A percentile compares a stretch with the other conserved stretches of the same genome.
phyloP scores from a whole-genome alignment of 805 yeast species.

The Wickerhamomyces bovis region DNA sequence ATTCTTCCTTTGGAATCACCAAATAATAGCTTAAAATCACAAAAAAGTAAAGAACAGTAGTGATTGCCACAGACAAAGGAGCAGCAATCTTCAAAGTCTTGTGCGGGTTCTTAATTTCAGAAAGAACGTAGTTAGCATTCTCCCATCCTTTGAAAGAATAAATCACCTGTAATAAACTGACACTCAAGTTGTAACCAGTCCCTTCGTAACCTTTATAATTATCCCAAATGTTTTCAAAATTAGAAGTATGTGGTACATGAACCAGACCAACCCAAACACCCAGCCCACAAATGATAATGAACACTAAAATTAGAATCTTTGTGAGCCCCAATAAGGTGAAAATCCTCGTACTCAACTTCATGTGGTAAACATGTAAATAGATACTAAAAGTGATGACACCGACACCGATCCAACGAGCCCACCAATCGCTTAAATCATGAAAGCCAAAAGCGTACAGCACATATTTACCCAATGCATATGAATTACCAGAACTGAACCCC shows the following conservation, averaged over 20 bases:
- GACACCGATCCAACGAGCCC: constrained; percentile 44
- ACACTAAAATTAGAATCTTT: constrained; percentile 43
- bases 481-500: constrained; percentile 58
- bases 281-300: constrained; percentile 44
- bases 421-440: constrained; percentile 28
- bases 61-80: constrained; percentile 47
- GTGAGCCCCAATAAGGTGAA: constrained; percentile 50
- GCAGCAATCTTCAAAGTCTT: constrained; percentile 55
- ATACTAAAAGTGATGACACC: constrained; percentile 40
- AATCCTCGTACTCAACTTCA: constrained; percentile 43
- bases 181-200: constrained; percentile 42
- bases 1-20: constrained; percentile 38
- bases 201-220: constrained; percentile 37
- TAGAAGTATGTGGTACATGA: constrained; percentile 22
- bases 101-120: constrained; percentile 51
- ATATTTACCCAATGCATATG: constrained; percentile 61
- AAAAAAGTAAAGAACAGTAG: constrained; percentile 47
- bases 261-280: constrained; percentile 32
- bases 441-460: constrained; percentile 38
- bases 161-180: constrained; percentile 52
- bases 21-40: constrained; percentile 51
- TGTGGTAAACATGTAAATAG: constrained; percentile 42
- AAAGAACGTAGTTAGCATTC: constrained; percentile 56
- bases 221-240: constrained; percentile 33
- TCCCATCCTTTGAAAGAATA: constrained; percentile 71